Percentiles rank a stretch among this genome's conserved stretches.
Conservation (phyloP, 2,329 filamentous ascomycete species). For the Epichloe aotearoae region DNA sequence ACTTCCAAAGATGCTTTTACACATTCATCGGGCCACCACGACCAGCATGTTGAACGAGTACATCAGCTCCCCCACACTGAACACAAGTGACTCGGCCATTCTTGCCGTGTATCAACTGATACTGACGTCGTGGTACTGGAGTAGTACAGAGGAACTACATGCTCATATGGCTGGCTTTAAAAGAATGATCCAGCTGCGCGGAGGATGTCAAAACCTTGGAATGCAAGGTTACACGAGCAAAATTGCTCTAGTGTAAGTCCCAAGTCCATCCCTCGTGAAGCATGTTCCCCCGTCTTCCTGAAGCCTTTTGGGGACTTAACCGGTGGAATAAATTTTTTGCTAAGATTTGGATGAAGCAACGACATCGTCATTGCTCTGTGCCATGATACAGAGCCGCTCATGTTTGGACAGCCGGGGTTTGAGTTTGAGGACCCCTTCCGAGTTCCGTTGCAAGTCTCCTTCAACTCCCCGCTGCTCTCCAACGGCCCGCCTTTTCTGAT, state of each 20-base stretch:
- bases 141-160: constrained; percentile 28
- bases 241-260: constrained; percentile 32
- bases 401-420: constrained; percentile 28
- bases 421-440: constrained; percentile 26
- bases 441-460: constrained; percentile 27
- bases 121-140: constrained; percentile 42
- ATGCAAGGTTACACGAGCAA: constrained; percentile 34
- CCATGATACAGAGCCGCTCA: constrained; percentile 29
- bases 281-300: neutral
- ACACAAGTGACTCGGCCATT: constrained; percentile 32
- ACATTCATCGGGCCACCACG: constrained; percentile 29
- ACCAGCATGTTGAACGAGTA: constrained; percentile 34
- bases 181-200: constrained; percentile 34
- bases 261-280: neutral
- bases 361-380: constrained; percentile 35
- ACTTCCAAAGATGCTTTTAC: constrained; percentile 28
- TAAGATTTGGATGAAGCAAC: constrained; percentile 20
- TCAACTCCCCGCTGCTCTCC: constrained; percentile 35
- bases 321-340: constrained; percentile 2
- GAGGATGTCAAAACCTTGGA: constrained; percentile 31
- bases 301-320: neutral
- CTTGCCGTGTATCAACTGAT: constrained; percentile 35
- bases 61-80: constrained; percentile 21
- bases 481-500: constrained; percentile 28
- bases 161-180: constrained; percentile 33